Evolutionary conservation across 1,139 yeast species (phyloP).

Genomic region (Entelexis paramagnoliae): DNA sequence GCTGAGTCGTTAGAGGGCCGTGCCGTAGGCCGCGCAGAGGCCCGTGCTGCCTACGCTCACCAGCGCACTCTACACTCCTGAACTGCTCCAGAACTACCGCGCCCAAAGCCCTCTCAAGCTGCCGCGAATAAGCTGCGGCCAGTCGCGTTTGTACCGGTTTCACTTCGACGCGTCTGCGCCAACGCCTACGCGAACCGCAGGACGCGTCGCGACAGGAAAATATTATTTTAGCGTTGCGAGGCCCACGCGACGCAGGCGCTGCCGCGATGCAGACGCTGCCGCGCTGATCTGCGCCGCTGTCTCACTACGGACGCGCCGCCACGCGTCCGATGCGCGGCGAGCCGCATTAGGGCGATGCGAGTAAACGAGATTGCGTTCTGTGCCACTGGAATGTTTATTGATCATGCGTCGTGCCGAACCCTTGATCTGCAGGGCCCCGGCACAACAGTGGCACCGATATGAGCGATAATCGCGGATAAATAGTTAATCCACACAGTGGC

Average conservation of each 20-base stretch:
- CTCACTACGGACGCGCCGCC: neutral
- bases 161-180: too few species aligned
- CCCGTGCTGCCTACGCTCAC: too few species aligned
- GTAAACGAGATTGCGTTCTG: neutral
- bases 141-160: too few species aligned
- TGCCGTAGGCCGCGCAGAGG: too few species aligned
- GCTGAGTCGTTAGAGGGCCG: too few species aligned
- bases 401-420: neutral
- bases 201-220: slow-evolving; percentile 1
- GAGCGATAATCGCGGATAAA: neutral
- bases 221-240: neutral
- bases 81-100: too few species aligned
- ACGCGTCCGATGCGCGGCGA: neutral
- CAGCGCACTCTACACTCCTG: too few species aligned
- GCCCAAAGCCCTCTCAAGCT: too few species aligned
- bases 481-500: too few species aligned
- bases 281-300: neutral
- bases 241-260: neutral
- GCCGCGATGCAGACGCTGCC: neutral
- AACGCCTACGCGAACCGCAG: neutral
- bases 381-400: slow-evolving; percentile 2
- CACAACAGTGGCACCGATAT: neutral
- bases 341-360: slow-evolving; percentile 2
- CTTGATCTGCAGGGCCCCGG: neutral
- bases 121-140: too few species aligned